Evolutionary conservation across 352 stramenopile species (phyloP).

Genomic region (Blastocystis sp.): DNA sequence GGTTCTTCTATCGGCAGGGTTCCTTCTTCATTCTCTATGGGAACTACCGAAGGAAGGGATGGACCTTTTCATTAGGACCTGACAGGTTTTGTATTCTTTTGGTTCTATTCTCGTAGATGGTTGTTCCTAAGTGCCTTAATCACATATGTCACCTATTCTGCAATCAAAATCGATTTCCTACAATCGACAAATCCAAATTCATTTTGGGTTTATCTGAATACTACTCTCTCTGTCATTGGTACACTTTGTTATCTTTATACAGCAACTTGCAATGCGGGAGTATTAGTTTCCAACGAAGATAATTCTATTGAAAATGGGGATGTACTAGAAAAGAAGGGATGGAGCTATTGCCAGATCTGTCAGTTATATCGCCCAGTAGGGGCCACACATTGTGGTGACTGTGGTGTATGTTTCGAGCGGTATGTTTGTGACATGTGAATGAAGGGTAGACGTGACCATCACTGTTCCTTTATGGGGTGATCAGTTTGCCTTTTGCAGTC

Average conservation of each 20-base stretch:
- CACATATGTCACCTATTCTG: neutral
- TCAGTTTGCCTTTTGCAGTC: neutral
- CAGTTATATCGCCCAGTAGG: conserved; percentile 25
- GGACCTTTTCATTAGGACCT: conserved; percentile 41
- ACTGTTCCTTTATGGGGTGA: conserved; percentile 44
- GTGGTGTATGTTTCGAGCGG: conserved; percentile 41
- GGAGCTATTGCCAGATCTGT: conserved; percentile 38
- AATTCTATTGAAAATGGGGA: conserved; percentile 48
- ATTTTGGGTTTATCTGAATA: neutral
- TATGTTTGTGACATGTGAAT: neutral
- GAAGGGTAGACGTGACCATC: conserved; percentile 27
- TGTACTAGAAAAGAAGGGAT: neutral
- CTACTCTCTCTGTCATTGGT: neutral
- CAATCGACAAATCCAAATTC: too few species aligned
- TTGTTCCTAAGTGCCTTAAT: neutral
- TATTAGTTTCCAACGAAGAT: conserved; percentile 3
- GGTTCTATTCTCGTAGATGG: neutral
- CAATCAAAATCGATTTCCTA: neutral
- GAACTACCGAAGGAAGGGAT: conserved; percentile 12
- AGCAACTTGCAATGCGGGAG: conserved; percentile 1
- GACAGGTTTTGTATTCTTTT: neutral
- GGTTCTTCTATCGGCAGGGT: conserved; percentile 32
- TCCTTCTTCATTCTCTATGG: conserved; percentile 50
- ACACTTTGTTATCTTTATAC: conserved; percentile 16
- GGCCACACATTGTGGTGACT: conserved; percentile 7